Evolutionary conservation across 805 yeast genomes (phyloP).

Genomic region (Saccharomycopsis sp.): DNA sequence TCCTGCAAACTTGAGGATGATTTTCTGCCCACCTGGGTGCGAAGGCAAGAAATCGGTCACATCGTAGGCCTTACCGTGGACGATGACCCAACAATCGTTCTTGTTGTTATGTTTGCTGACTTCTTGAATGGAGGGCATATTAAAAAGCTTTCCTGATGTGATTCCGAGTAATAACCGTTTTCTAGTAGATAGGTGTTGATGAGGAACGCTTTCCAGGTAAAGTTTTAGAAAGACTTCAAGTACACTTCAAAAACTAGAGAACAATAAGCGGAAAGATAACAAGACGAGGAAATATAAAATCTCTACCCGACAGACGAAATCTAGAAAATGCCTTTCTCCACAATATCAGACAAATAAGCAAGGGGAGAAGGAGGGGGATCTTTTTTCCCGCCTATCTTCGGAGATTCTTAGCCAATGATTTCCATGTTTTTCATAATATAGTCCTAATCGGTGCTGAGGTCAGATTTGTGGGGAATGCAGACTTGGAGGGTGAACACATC

Average conservation of each 20-base stretch:
- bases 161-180: too few relatives aligned
- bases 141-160: background rate
- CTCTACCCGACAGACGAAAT: background rate
- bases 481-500: too few relatives aligned
- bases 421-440: background rate
- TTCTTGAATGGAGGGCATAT: slow-evolving; percentile 32
- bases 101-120: slow-evolving; percentile 63
- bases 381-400: background rate
- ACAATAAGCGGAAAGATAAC: too few relatives aligned
- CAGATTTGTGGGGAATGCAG: too few relatives aligned
- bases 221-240: too few relatives aligned
- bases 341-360: background rate
- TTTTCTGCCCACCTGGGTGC: slow-evolving; percentile 79
- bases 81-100: slow-evolving; percentile 72
- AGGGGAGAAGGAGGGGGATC: background rate
- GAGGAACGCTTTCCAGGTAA: too few relatives aligned
- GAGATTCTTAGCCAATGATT: background rate
- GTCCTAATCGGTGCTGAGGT: background rate
- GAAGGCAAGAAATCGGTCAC: slow-evolving; percentile 60
- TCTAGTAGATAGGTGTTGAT: too few relatives aligned
- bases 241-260: too few relatives aligned
- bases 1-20: slow-evolving; percentile 76
- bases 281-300: background rate
- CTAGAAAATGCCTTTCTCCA: background rate
- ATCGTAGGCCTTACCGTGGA: slow-evolving; percentile 76